Evolutionary conservation across 345 rosid genomes (phyloP).

Genomic region (Eucalyptus tenuipes): DNA sequence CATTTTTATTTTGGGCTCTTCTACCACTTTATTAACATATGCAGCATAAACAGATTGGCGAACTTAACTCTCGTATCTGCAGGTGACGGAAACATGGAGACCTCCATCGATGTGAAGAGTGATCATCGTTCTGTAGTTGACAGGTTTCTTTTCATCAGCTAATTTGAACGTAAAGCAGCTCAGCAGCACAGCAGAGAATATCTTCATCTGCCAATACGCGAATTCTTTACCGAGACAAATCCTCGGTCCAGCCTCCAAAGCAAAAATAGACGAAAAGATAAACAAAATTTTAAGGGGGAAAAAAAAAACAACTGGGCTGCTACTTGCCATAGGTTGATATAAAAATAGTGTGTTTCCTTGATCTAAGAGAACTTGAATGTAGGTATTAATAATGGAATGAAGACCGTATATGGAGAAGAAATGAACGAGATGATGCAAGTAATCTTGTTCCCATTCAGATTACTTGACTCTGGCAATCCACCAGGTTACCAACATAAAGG

Average conservation of each 20-base stretch:
- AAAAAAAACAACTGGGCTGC: neutral
- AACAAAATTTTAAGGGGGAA: too few species aligned
- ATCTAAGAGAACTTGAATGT: neutral
- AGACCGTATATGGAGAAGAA: neutral
- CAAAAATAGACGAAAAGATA: neutral
- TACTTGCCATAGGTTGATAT: neutral
- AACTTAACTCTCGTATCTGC: neutral
- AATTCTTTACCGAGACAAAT: slow-evolving; percentile 49
- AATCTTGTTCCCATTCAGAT: neutral
- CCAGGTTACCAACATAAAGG: neutral
- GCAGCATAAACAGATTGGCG: neutral
- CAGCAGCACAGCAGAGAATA: slow-evolving; percentile 28
- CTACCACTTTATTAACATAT: too few species aligned
- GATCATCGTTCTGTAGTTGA: slow-evolving; percentile 43
- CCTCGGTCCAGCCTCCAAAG: slow-evolving; percentile 27
- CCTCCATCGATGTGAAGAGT: slow-evolving; percentile 52
- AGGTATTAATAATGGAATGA: neutral
- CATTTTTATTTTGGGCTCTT: neutral
- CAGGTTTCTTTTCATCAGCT: slow-evolving; percentile 13
- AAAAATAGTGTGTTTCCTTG: neutral
- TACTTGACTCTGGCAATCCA: neutral
- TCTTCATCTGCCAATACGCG: slow-evolving; percentile 53
- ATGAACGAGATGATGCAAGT: neutral
- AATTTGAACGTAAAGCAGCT: slow-evolving; percentile 32
- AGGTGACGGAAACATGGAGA: slow-evolving; percentile 24